Percentiles rank a stretch among this genome's conserved stretches.
Conservation (phyloP, 495 filamentous ascomycete species). For the Neurospora sp. region DNA sequence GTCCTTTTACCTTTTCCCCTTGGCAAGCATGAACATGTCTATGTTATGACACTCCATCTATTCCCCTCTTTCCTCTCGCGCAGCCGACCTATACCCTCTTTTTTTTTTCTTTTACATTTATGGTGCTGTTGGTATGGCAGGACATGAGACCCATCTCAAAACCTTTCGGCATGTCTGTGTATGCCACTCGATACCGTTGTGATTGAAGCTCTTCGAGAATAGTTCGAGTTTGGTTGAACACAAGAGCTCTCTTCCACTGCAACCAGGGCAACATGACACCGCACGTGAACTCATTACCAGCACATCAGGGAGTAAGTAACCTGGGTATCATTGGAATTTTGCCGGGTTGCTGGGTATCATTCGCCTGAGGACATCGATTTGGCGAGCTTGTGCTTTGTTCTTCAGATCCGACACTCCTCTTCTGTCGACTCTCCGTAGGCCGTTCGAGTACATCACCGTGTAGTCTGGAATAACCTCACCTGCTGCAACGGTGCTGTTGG, state of each 20-base stretch:
- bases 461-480: slow-evolving; percentile 50
- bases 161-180: neutral
- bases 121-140: neutral
- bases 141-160: neutral
- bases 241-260: neutral
- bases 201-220: neutral
- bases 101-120: neutral
- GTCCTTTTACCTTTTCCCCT: neutral
- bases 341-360: slow-evolving; percentile 53
- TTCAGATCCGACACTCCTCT: slow-evolving; percentile 44
- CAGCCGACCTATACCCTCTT: neutral
- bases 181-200: neutral
- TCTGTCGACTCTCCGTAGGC: slow-evolving; percentile 44
- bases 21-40: neutral
- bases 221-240: neutral
- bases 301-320: neutral
- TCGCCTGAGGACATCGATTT: slow-evolving; percentile 52
- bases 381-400: slow-evolving; percentile 45
- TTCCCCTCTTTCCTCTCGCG: neutral
- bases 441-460: slow-evolving; percentile 55
- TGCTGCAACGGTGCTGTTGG: slow-evolving; percentile 38
- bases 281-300: neutral
- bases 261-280: neutral
- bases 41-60: neutral
- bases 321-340: slow-evolving; percentile 40